phyloP scores from a whole-genome alignment of 371 early-diverging fungal genomes.

The Lichtheimia ornata region DNA sequence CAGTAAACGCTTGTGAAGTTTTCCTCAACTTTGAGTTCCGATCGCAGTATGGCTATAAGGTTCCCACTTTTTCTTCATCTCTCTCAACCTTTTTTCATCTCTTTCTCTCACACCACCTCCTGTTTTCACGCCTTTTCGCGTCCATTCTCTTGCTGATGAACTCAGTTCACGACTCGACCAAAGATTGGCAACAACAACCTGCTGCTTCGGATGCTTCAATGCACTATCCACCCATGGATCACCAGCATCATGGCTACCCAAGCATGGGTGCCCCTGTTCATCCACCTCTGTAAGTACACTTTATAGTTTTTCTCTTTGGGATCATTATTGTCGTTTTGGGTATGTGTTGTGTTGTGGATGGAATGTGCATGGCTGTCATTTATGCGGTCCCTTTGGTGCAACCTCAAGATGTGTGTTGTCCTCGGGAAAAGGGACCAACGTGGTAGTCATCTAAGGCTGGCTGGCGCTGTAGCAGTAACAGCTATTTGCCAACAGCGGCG shows the following conservation, averaged over 20 bases:
- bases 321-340: background rate
- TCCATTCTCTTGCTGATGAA: slow-evolving; percentile 7
- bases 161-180: slow-evolving; percentile 8
- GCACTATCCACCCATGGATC: slow-evolving; percentile 12
- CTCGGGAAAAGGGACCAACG: background rate
- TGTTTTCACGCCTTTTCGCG: background rate
- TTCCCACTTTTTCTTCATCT: slow-evolving; percentile 1
- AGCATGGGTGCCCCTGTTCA: slow-evolving; percentile 8
- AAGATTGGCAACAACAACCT: slow-evolving; percentile 5
- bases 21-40: slow-evolving; percentile 5
- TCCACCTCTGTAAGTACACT: slow-evolving; percentile 13
- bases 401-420: background rate
- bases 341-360: too few species aligned
- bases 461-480: too few species aligned
- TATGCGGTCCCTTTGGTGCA: background rate
- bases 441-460: too few species aligned
- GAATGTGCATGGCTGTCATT: background rate
- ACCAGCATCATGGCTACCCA: slow-evolving; percentile 2
- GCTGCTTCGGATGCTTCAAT: slow-evolving; percentile 2
- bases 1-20: too few species aligned
- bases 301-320: background rate
- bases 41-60: slow-evolving; percentile 1
- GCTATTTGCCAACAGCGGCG: slow-evolving; percentile 7
- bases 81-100: background rate
- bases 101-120: slow-evolving; percentile 5